Evolutionary conservation across 495 filamentous ascomycete genomes (phyloP).

Genomic region (Eremomyces bilateralis): DNA sequence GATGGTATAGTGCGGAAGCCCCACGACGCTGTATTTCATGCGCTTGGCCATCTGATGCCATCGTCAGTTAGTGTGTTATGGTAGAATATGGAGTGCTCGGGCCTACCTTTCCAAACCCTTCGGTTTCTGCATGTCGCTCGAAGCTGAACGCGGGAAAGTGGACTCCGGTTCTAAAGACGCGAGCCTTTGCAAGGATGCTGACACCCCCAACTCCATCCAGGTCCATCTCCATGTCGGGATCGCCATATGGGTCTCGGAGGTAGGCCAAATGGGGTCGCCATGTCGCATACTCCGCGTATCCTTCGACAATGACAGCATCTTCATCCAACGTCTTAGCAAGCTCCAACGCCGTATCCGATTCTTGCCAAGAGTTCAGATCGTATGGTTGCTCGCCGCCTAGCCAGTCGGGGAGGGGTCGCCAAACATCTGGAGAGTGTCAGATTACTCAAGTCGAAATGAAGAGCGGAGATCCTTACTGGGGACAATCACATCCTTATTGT

Average conservation of each 20-base stretch:
- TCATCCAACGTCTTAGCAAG: conserved; percentile 92
- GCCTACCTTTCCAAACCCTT: conserved; percentile 91
- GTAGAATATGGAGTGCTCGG: neutral
- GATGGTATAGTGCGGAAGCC: conserved; percentile 92
- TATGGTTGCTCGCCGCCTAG: conserved; percentile 97
- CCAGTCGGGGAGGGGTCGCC: conserved; percentile 97
- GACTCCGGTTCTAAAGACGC: conserved; percentile 79
- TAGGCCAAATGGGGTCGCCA: conserved; percentile 97
- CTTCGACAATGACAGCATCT: conserved; percentile 97
- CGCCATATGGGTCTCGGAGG: conserved; percentile 87
- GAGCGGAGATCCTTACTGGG: conserved; percentile 51
- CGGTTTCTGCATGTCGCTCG: conserved; percentile 95
- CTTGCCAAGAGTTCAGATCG: conserved; percentile 98
- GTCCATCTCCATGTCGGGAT: conserved; percentile 99
- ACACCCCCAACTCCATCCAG: conserved; percentile 96
- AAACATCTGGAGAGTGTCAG: conserved; percentile 47
- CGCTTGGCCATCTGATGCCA: conserved; percentile 78
- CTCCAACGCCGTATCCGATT: conserved; percentile 87
- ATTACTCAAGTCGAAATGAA: neutral
- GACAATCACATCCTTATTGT: conserved; percentile 97
- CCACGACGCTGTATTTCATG: conserved; percentile 92
- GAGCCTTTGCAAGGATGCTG: conserved; percentile 89
- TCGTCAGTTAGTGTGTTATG: conserved; percentile 3
- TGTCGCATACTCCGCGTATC: conserved; percentile 97
- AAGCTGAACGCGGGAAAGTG: conserved; percentile 99